These are phyloP conservation scores for Epichloe baconii DNA, from an alignment of 2,329 filamentous ascomycete species.

Conservation along the genomic window DNA sequence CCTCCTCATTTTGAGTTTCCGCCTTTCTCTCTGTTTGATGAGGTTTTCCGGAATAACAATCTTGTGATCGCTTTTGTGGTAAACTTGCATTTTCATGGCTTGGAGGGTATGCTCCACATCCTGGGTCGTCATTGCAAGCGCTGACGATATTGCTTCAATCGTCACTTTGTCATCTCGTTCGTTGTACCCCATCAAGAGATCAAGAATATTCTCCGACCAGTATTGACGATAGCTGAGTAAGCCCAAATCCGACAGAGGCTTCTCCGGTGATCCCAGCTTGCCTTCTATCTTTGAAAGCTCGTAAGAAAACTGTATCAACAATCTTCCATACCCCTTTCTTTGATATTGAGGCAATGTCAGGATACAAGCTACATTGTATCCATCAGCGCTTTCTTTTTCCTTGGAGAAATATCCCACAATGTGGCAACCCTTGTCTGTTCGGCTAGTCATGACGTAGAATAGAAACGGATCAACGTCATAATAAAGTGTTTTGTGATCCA, in stretches of 20 bases:
- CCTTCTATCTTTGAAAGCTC: slow-evolving; percentile 91
- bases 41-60: slow-evolving; percentile 82
- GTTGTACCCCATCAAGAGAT: slow-evolving; percentile 63
- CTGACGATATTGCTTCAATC: slow-evolving; percentile 69
- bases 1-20: slow-evolving; percentile 63
- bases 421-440: slow-evolving; percentile 81
- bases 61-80: slow-evolving; percentile 93
- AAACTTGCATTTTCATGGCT: slow-evolving; percentile 87
- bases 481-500: slow-evolving; percentile 96
- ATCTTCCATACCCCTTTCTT: slow-evolving; percentile 80
- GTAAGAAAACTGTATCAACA: slow-evolving; percentile 95
- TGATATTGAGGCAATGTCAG: slow-evolving; percentile 93
- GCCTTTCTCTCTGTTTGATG: slow-evolving; percentile 65
- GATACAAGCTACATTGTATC: slow-evolving; percentile 97
- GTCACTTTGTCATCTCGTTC: slow-evolving; percentile 60
- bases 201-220: slow-evolving; percentile 91
- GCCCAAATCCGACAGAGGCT: slow-evolving; percentile 87
- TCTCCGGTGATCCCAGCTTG: slow-evolving; percentile 91
- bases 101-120: slow-evolving; percentile 93
- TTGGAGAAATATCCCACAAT: slow-evolving; percentile 99
- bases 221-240: slow-evolving; percentile 91
- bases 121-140: slow-evolving; percentile 89
- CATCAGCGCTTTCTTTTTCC: slow-evolving; percentile 87
- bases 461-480: slow-evolving; percentile 99
- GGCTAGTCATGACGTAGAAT: slow-evolving; percentile 94